Evolutionary conservation across 352 stramenopile species (phyloP), one percentile per base, ranked within the genome.

Genomic region (Phytophthora hybrid): DNA sequence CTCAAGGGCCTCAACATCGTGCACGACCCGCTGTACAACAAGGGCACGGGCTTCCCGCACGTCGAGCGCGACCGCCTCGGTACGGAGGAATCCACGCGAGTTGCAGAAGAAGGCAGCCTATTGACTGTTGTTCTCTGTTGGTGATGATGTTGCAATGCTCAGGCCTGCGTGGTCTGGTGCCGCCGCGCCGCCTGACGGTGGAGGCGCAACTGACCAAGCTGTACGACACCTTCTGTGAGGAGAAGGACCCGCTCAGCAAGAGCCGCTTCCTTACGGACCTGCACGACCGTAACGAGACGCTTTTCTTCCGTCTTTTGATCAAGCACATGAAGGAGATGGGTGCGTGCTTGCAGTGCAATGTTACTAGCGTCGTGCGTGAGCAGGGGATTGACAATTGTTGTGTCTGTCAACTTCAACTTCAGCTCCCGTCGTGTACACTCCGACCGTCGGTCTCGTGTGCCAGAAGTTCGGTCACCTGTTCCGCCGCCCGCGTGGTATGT

Each of bases 371-470:
- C 16, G 46, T 10, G 19, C 10, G 23, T 55, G 23, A 26, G 34
- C 56, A 26, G 34, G 19, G 55, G 16, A 41, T n/a, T 76, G 14
- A 90, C 51, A 61, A 18, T 44, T 93, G n/a, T 62, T 34, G 23
- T 64, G 2, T 68, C 10, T 56, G 39, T 26, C 32, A 11, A 65
- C 46, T 65, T 70, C 34, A 58, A 63, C 41, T 74, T 52, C 39
- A 91, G 94, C 96, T 49, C 97, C 97, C 5, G 83, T 99, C 34
- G 97, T 99, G 74, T 99, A 99, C 83, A 99, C 97, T 7, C 97
- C 97, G 41, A 99, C 97, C 3, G 97, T 99, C 10, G 97, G 97
- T 13, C 85, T 98, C 5, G 92, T 95, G 68, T 97, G 92, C 69
- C 85, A 97, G 68, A 95, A 97, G 78, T 99, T 99, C 77, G 93